phyloP scores from a whole-genome alignment of 2,329 filamentous ascomycete genomes.

The Cordyceps militaris region DNA sequence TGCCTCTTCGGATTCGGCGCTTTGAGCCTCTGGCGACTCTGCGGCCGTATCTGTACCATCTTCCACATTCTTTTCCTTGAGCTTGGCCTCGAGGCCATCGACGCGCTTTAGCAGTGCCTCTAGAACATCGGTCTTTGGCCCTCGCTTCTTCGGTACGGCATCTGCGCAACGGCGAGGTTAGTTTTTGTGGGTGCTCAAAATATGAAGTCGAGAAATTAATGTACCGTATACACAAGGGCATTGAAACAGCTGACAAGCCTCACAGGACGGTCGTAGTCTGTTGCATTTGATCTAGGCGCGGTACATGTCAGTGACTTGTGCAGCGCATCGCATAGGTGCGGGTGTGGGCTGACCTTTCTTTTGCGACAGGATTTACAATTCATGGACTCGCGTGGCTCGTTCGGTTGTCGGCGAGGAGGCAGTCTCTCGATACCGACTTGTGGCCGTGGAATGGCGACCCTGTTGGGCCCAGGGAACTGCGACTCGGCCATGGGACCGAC shows the following conservation, averaged over 20 bases:
- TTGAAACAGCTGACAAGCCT: constrained; percentile 84
- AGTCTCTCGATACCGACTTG: constrained; percentile 77
- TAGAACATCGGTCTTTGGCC: constrained; percentile 82
- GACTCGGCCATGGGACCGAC: constrained; percentile 12
- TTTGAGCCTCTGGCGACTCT: constrained; percentile 3
- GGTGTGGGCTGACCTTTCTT: constrained; percentile 60
- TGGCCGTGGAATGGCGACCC: constrained; percentile 59
- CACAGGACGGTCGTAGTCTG: constrained; percentile 73
- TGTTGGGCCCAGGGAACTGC: constrained; percentile 37
- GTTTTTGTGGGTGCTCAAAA: background rate
- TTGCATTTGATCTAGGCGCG: constrained; percentile 78
- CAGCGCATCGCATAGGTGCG: background rate
- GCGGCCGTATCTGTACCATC: constrained; percentile 3
- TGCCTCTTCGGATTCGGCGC: constrained; percentile 14
- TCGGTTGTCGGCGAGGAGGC: constrained; percentile 61
- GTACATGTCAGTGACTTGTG: constrained; percentile 5
- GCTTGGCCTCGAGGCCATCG: constrained; percentile 72
- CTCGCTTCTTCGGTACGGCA: constrained; percentile 82
- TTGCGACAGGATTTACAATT: constrained; percentile 94
- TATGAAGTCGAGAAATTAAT: constrained; percentile 23
- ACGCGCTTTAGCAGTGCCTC: constrained; percentile 79
- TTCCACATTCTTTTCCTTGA: constrained; percentile 58
- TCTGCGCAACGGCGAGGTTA: constrained; percentile 41
- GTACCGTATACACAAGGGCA: constrained; percentile 83
- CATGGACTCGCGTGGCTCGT: constrained; percentile 82